phyloP scores from a whole-genome alignment of 768 basidiomycete species.

The Mycena polygramma region DNA sequence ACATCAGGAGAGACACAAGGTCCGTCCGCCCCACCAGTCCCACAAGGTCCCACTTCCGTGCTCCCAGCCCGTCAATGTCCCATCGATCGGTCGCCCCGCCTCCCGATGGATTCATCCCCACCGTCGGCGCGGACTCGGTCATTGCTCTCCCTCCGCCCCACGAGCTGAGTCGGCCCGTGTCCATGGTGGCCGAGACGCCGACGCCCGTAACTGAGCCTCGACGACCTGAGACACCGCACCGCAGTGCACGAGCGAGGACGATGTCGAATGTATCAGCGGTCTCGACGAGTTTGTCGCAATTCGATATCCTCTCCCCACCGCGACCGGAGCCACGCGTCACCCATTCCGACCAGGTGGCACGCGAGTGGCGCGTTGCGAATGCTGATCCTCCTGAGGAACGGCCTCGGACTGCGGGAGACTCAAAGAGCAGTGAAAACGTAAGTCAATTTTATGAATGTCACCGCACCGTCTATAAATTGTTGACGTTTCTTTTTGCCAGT shows the following conservation, averaged over 20 bases:
- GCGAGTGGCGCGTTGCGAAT: constrained; percentile 51
- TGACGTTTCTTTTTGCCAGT: constrained; percentile 8
- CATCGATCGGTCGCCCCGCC: constrained; percentile 49
- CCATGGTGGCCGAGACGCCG: constrained; percentile 27
- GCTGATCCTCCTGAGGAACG: constrained; percentile 39
- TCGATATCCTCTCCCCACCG: constrained; percentile 53
- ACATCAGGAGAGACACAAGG: constrained; percentile 7
- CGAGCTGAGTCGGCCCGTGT: constrained; percentile 51
- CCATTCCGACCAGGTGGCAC: constrained; percentile 45
- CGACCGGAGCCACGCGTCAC: constrained; percentile 33
- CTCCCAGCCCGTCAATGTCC: constrained; percentile 30
- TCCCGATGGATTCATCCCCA: constrained; percentile 66
- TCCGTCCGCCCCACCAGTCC: not conserved
- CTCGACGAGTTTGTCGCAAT: constrained; percentile 54
- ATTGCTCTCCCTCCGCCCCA: constrained; percentile 67
- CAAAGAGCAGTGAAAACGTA: constrained; percentile 20
- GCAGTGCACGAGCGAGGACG: constrained; percentile 25
- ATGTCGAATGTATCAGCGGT: constrained; percentile 46
- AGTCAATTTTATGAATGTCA: constrained; percentile 7
- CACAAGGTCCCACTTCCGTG: not conserved
- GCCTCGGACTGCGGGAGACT: constrained; percentile 18
- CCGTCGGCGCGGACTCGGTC: constrained; percentile 49
- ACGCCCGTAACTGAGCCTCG: constrained; percentile 15
- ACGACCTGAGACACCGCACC: not conserved
- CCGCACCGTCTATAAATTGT: not conserved